Base-by-base conservation (phyloP, 2,329 filamentous ascomycete genomes). In the Fusarium verticillioides region DNA sequence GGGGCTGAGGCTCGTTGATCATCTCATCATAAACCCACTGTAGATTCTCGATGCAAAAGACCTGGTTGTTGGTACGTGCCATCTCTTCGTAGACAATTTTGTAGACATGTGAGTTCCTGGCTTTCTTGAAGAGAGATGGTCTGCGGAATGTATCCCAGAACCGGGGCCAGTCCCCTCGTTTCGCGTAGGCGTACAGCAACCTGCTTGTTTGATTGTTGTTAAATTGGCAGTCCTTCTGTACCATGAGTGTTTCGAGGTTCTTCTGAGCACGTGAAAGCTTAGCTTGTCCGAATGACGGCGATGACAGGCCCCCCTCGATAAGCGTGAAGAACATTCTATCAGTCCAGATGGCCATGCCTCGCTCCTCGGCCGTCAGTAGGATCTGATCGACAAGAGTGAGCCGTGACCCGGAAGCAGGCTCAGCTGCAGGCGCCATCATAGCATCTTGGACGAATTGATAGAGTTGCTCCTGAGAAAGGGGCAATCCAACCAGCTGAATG, bases 131-230 rank as follows among this genome's bases (percentile, higher is more conserved):
- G 44, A 87, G 83, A 19, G 90, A 81, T 8, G 89, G 85, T 63
- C 86, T 84, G 61, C 86, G 85, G 85, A 91, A 93, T 15, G 85
- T 77, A 26, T 88, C 84, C 90, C 89, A 92, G 75, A 93, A 89
- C 10, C 83, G 82, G 21, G 85, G 79, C 85, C 89, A 91, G 72
- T 90, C 82, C 23, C 78, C 76, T 66, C 84, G 83, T 26, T 74
- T 71, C 9, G 87, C 84, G 70, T 89, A 87, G 3, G 83, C 81
- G 7, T 79, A 73, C 81, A 89, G 81, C 40, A 90, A 80, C 23
- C 80, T 80, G 47, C 82, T 77, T 15, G 84, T 78, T 53, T 83
- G 79, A 32, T 84, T 81, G 28, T 78, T 72, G 56, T 84, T 83
- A n/a, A 84, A 83, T 5, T 82, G 78, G 34, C 81, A 75, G 19